Conservation (phyloP, 495 filamentous ascomycete genomes). For the Ramalina intermedia region DNA sequence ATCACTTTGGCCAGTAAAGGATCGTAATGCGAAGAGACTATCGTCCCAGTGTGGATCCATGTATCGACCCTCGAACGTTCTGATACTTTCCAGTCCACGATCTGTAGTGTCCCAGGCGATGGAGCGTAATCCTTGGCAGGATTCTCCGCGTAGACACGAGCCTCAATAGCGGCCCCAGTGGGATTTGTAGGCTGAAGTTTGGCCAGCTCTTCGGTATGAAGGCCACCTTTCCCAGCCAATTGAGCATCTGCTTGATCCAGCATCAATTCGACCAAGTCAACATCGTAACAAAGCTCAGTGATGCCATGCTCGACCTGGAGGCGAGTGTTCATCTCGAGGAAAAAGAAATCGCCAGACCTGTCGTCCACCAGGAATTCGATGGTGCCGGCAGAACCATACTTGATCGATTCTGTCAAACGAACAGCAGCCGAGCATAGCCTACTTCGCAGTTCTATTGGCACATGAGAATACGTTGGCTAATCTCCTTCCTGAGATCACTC, state of each 20-base stretch:
- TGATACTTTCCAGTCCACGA: conserved; percentile 32
- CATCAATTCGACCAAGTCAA: conserved; percentile 46
- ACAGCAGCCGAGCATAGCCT: conserved; percentile 38
- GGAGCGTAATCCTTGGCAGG: conserved; percentile 41
- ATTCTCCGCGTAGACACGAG: conserved; percentile 47
- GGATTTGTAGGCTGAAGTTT: conserved; percentile 22
- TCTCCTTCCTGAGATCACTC: not conserved
- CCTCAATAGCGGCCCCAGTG: conserved; percentile 40
- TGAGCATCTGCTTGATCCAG: conserved; percentile 36
- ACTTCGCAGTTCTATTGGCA: conserved; percentile 24
- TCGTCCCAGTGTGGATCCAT: conserved; percentile 42
- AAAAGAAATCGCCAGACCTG: conserved; percentile 42
- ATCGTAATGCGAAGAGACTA: conserved; percentile 42
- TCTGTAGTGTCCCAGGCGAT: conserved; percentile 40
- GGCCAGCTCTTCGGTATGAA: conserved; percentile 21
- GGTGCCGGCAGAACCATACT: conserved; percentile 46
- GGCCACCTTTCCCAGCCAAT: conserved; percentile 25
- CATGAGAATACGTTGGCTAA: not conserved
- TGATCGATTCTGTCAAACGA: conserved; percentile 32
- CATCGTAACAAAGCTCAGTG: conserved; percentile 43
- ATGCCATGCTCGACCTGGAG: conserved; percentile 55
- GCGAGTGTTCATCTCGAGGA: conserved; percentile 55
- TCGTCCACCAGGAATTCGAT: conserved; percentile 54
- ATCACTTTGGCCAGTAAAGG: conserved; percentile 51
- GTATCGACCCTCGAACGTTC: conserved; percentile 37